Conservation (phyloP, 495 filamentous ascomycete genomes). For the Poronia punctata region DNA sequence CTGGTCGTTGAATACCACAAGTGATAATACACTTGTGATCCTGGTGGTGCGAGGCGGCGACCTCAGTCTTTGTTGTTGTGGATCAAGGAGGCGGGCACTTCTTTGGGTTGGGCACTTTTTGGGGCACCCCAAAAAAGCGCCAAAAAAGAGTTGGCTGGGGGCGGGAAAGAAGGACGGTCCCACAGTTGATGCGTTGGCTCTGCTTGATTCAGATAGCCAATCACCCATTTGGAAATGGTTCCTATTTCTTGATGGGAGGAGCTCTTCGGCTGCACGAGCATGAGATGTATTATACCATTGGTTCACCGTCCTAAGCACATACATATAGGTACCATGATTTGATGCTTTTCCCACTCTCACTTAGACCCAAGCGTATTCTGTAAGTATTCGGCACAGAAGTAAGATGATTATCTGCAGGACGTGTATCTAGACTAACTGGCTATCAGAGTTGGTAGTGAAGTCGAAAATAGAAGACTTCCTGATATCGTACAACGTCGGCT, state of each 20-base stretch:
- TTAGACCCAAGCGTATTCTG: too few relatives aligned
- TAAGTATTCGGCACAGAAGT: too few relatives aligned
- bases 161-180: constrained; percentile 3
- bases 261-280: constrained; percentile 22
- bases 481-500: too few relatives aligned
- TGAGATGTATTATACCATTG: too few relatives aligned
- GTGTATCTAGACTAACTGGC: too few relatives aligned
- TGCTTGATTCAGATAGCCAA: constrained; percentile 22
- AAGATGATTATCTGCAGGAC: too few relatives aligned
- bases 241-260: constrained; percentile 9
- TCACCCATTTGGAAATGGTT: constrained; percentile 4
- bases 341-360: too few relatives aligned
- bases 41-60: background rate
- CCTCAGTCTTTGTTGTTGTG: constrained; percentile 9
- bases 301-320: too few relatives aligned
- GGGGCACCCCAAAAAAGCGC: background rate
- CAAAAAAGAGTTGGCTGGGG: constrained; percentile 23
- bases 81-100: constrained; percentile 2
- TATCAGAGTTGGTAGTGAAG: too few relatives aligned
- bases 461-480: too few relatives aligned
- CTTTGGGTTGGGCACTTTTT: background rate
- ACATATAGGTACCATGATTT: background rate
- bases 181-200: constrained; percentile 26
- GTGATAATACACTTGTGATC: background rate
- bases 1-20: background rate